A percentile compares a stretch with the other conserved stretches of the same genome.
These are phyloP conservation scores for Madurella fahalii DNA, from an alignment of 2,329 filamentous ascomycete species.

Conservation along the genomic window DNA sequence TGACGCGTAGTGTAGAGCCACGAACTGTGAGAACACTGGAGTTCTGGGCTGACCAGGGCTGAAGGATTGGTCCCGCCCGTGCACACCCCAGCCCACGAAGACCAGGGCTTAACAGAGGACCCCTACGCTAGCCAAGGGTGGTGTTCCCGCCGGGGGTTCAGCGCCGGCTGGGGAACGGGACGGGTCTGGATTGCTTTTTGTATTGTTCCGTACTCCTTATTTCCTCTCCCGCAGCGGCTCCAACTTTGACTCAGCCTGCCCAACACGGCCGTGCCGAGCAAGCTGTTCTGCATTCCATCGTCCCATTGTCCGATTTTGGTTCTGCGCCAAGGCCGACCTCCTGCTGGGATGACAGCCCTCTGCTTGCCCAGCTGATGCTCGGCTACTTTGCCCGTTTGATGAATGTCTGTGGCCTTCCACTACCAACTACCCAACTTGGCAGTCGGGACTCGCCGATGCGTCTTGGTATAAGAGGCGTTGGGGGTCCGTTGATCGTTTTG, in stretches of 20 bases:
- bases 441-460: no score
- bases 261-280: not conserved
- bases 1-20: no score
- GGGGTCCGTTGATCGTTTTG: no score
- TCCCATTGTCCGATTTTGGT: slow-evolving; percentile 15
- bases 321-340: slow-evolving; percentile 14
- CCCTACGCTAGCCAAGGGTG: not conserved
- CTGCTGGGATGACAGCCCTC: slow-evolving; percentile 8
- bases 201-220: no score
- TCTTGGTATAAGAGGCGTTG: no score
- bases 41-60: no score
- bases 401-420: no score
- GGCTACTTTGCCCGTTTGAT: not conserved
- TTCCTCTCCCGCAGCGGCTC: not conserved
- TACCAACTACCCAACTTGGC: no score
- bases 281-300: slow-evolving; percentile 18
- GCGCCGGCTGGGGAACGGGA: not conserved
- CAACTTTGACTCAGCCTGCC: not conserved
- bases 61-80: no score
- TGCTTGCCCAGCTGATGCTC: slow-evolving; percentile 1
- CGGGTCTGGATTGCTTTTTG: not conserved
- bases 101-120: no score
- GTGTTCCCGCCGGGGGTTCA: not conserved
- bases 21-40: no score
- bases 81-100: no score